Evolutionary conservation across 2,329 filamentous ascomycete genomes (phyloP).

Genomic region (Xylariaceae sp.): DNA sequence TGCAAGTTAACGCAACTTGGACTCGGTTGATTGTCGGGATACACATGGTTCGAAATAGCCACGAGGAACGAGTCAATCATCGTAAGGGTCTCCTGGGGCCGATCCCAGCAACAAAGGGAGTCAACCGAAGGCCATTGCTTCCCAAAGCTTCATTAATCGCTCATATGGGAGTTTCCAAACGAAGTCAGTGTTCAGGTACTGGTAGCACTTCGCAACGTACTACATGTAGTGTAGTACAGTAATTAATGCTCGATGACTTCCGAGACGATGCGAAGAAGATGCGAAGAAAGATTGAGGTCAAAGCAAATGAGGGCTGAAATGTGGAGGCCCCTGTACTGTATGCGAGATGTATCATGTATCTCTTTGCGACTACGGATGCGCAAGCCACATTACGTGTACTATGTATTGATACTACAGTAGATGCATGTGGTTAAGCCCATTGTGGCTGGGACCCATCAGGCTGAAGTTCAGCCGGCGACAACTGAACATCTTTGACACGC

Average conservation of each 20-base stretch:
- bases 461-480: conserved; percentile 15
- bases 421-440: background rate
- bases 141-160: background rate
- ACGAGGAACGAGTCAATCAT: conserved; percentile 3
- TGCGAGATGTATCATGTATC: too few species aligned
- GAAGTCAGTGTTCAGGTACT: too few species aligned
- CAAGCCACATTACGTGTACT: conserved; percentile 19
- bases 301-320: too few species aligned
- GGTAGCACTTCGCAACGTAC: too few species aligned
- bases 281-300: too few species aligned
- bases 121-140: background rate
- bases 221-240: too few species aligned
- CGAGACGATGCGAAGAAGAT: too few species aligned
- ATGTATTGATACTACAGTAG: too few species aligned
- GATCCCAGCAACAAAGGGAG: background rate
- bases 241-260: too few species aligned
- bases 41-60: conserved; percentile 10
- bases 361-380: too few species aligned
- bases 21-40: conserved; percentile 23
- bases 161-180: too few species aligned
- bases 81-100: background rate
- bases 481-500: background rate
- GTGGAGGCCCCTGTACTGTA: too few species aligned
- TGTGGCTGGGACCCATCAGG: conserved; percentile 23
- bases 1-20: conserved; percentile 24